These are phyloP conservation scores for Xerocomellus chrysenteron DNA, from an alignment of 768 basidiomycete genomes.

Conservation along the genomic window DNA sequence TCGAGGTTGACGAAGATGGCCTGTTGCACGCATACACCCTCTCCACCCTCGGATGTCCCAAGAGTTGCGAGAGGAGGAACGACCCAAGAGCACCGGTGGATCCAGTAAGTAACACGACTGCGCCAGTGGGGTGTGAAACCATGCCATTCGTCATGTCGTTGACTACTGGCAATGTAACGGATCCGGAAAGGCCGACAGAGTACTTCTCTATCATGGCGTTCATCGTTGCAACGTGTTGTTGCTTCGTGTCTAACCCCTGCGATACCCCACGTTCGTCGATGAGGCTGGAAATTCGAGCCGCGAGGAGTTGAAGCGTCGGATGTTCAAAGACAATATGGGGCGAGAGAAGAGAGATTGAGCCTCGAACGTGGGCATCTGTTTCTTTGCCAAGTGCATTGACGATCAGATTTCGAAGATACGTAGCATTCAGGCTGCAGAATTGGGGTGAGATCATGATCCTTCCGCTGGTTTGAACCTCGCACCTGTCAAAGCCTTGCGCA, in stretches of 20 bases:
- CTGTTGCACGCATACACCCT: constrained; percentile 25
- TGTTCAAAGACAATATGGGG: too few relatives aligned
- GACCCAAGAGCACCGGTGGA: constrained; percentile 44
- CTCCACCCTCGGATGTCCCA: constrained; percentile 20
- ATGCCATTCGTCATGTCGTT: not conserved
- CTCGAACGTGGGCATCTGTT: too few relatives aligned
- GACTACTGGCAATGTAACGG: not conserved
- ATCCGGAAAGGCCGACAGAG: not conserved
- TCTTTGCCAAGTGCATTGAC: too few relatives aligned
- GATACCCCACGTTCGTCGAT: not conserved
- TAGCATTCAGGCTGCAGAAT: too few relatives aligned
- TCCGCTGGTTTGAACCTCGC: too few relatives aligned
- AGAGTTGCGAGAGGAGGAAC: constrained; percentile 32
- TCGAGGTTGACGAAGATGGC: not conserved
- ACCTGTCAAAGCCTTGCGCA: too few relatives aligned
- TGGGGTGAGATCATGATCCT: too few relatives aligned
- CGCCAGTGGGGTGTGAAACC: not conserved
- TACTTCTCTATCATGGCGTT: constrained; percentile 29
- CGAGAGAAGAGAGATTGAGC: too few relatives aligned
- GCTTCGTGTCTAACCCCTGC: not conserved
- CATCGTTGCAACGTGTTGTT: constrained; percentile 20
- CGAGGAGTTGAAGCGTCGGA: too few relatives aligned
- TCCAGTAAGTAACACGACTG: constrained; percentile 33
- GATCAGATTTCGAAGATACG: too few relatives aligned
- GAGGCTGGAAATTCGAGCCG: too few relatives aligned